A percentile compares a stretch with the other conserved stretches of the same genome.
These are phyloP conservation scores for Epicoccum nigrum DNA, from an alignment of 2,329 filamentous ascomycete species.

Conservation along the genomic window DNA sequence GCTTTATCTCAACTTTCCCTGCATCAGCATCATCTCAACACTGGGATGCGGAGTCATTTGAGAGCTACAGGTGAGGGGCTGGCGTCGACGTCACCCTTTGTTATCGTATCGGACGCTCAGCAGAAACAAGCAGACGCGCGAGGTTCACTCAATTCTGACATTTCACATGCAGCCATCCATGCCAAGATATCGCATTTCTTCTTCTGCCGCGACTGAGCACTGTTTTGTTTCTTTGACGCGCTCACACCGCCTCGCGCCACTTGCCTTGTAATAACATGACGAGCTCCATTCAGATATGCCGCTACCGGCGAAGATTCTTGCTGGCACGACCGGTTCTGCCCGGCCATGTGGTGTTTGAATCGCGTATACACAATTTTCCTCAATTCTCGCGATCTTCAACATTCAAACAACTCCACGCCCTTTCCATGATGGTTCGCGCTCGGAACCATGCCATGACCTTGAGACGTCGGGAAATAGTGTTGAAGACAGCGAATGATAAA, in stretches of 20 bases:
- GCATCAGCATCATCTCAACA: not conserved
- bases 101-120: not conserved
- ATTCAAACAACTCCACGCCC: slow-evolving; percentile 1
- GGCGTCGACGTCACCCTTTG: slow-evolving; percentile 6
- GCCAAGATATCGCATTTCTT: not conserved
- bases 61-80: not conserved
- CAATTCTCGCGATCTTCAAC: slow-evolving; percentile 6
- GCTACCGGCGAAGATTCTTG: slow-evolving; percentile 13
- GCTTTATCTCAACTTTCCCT: not conserved
- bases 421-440: slow-evolving; percentile 1
- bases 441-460: not conserved
- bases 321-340: slow-evolving; percentile 7
- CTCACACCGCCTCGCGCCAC: slow-evolving; percentile 16
- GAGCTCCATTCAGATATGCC: slow-evolving; percentile 3
- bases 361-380: slow-evolving; percentile 1
- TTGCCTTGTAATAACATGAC: slow-evolving; percentile 16
- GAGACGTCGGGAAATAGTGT: not conserved
- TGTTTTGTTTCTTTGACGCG: not conserved
- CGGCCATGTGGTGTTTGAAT: not conserved
- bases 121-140: slow-evolving; percentile 1
- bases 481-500: not conserved
- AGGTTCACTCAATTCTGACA: not conserved
- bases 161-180: not conserved
- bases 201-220: not conserved
- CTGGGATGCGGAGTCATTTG: not conserved